Base-by-base conservation (phyloP, 2,329 filamentous ascomycete species). In the Colletotrichum filicis region DNA sequence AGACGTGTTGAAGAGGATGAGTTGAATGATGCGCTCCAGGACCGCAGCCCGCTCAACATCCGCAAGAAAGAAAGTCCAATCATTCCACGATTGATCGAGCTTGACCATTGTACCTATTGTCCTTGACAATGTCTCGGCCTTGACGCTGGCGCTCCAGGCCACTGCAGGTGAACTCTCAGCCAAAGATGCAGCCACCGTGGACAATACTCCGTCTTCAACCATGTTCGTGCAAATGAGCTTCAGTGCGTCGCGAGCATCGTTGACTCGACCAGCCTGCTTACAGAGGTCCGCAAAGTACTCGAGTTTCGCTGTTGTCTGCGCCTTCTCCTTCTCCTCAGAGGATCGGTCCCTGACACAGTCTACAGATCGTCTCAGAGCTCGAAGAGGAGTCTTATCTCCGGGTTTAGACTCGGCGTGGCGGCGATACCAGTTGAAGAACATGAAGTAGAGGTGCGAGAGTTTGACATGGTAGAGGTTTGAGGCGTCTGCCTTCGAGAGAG, bases 361-460 rank as follows among this genome's bases (percentile, higher is more conserved):
- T 61, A 93, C 87, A 0, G 92, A 93, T 67, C 90, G 87, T 68
- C 88, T 88, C 61, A 94, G 85, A 14, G 91, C 87, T 62, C 88
- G 87, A 16, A 93, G 80, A 1, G 88, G 84, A 22, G 83, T 80
- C 6, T 78, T 75, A 60, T 87, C 84, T n/a, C 84, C 83, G 1
- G 80, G 75, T 35, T 84, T 84, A 4, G 82, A 82, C 16, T 66
- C 61, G n/a, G 58, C 86, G n/a, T 73, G 71, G n/a, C 71, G 84
- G 6, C 71, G 71, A 37, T 72, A 74, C 68, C 68, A 71, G 32
- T 74, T 68, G 32, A 74, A 71, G 77, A 91, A 90, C 60, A 90
- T 85, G 79, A 92, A 94, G 79, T 94, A 94, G 3, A 93, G 85
- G 76, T 93, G 92, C 0, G 93, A 94, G 30, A 94, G 88, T 76